These are phyloP conservation scores for Pythium volutum DNA, from an alignment of 352 stramenopile species.

Conservation along the genomic window DNA sequence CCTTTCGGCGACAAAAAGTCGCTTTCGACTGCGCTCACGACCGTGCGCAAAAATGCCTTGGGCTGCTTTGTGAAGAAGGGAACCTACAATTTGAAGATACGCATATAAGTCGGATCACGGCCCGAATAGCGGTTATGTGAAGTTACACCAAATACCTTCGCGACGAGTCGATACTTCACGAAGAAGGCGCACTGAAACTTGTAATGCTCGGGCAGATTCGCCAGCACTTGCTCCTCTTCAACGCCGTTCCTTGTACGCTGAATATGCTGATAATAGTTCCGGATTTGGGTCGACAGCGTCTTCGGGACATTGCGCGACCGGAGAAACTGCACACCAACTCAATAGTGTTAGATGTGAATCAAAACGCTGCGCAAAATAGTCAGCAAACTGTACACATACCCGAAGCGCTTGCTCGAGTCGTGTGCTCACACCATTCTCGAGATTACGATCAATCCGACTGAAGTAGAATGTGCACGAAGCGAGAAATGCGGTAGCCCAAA, in stretches of 20 bases:
- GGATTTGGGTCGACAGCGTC: conserved; percentile 34
- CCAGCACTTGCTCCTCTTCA: conserved; percentile 26
- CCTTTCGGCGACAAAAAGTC: conserved; percentile 29
- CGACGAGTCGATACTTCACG: conserved; percentile 26
- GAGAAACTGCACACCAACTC: conserved; percentile 38
- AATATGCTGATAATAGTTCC: conserved; percentile 70
- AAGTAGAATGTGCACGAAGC: conserved; percentile 74
- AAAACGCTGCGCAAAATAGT: too few species aligned
- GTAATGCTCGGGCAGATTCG: conserved; percentile 25
- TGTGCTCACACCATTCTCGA: conserved; percentile 59
- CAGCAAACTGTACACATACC: conserved; percentile 11
- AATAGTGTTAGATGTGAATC: neutral
- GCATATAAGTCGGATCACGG: neutral
- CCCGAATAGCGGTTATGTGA: too few species aligned
- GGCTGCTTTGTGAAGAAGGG: conserved; percentile 26
- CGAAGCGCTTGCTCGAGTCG: conserved; percentile 44
- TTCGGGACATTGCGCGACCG: conserved; percentile 33
- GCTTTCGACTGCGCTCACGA: conserved; percentile 22
- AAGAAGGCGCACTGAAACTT: conserved; percentile 22
- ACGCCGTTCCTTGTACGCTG: conserved; percentile 48
- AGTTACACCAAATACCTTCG: conserved; percentile 8
- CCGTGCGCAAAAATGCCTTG: conserved; percentile 22
- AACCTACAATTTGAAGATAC: conserved; percentile 5
- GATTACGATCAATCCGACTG: conserved; percentile 51
- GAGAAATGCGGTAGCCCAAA: conserved; percentile 67